phyloP scores from a whole-genome alignment of 2,329 filamentous ascomycete genomes.

The Fusarium annulatum region DNA sequence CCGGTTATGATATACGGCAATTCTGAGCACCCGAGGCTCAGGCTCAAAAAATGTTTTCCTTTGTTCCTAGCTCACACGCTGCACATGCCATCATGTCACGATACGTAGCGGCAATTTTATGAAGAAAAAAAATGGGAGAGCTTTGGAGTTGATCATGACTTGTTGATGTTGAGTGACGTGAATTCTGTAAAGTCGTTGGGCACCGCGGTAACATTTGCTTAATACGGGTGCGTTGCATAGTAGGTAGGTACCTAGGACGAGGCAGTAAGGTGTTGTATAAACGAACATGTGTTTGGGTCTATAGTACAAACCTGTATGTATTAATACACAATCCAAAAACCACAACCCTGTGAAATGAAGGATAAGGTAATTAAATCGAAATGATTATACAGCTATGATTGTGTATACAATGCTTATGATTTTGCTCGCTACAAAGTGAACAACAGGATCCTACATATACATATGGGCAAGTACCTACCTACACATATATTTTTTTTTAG shows the following conservation, averaged over 20 bases:
- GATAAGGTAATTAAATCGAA: background rate
- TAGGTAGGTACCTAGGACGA: no score
- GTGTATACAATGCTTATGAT: background rate
- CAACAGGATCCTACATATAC: background rate
- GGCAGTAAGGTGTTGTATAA: background rate
- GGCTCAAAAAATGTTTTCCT: conserved; percentile 50
- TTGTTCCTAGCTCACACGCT: conserved; percentile 52
- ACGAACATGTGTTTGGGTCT: no score
- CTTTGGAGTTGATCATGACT: conserved; percentile 46
- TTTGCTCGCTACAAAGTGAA: background rate
- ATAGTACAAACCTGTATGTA: background rate
- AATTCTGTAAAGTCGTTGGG: conserved; percentile 10
- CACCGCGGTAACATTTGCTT: background rate
- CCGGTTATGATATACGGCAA: conserved; percentile 49
- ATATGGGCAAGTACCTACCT: background rate
- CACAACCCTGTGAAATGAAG: background rate
- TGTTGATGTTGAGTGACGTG: conserved; percentile 51
- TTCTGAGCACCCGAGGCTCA: conserved; percentile 33
- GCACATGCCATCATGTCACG: conserved; percentile 46
- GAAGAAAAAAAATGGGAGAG: conserved; percentile 53
- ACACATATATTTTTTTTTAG: background rate
- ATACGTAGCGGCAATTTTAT: conserved; percentile 48
- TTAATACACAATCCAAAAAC: background rate
- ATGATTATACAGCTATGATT: background rate
- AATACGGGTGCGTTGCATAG: background rate